Base-by-base conservation (phyloP, 768 basidiomycete genomes). In the Kwoniella sp. region DNA sequence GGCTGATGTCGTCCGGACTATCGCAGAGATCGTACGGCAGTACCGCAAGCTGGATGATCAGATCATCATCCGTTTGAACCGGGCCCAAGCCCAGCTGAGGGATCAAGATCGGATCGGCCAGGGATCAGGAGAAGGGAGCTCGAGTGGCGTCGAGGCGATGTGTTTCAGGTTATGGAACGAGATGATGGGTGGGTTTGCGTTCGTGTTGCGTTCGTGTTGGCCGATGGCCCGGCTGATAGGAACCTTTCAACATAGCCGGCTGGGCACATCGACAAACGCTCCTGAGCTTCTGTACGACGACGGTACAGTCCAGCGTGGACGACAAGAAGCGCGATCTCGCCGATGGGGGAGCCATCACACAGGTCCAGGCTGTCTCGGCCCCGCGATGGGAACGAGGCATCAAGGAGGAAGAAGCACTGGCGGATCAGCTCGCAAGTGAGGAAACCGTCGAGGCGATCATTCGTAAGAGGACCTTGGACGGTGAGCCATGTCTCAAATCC, bases 21-120 rank as follows among this genome's bases (percentile, higher is more conserved):
- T 15, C n/a, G n/a, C 32, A 73, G 72, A 70, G 46, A 63, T 70
- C 56, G 67, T 73, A 49, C 60, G 60, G 25, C 67, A 73, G 38
- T 73, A 73, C 43, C 62, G 72, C 12, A 65, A 65, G 38, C 50
- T 73, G 5, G 72, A 73, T 51, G 72, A 73, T 57, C 68, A 70
- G 52, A 65, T 73, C 32, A 73, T 73, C 33, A 65, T 58, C 3
- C 50, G 71, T 15, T 49, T 73, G 12, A 73, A 73, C 50, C 57
- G 72, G 29, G 68, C 72, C 0, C 62, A 60, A 45, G 72, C 72
- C 1, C 66, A 70, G 46, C 38, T 68, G 19, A 53, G 72, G 49
- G 72, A 73, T 62, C 55, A 62, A 50, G 48, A 48, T 29, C 32
- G 57, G 17, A 46, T 41, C 34, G n/a, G n/a, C n/a, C n/a, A n/a